These are phyloP conservation scores for Saccharomycopsis lassenensis DNA, from an alignment of 805 yeast species.

Conservation along the genomic window DNA sequence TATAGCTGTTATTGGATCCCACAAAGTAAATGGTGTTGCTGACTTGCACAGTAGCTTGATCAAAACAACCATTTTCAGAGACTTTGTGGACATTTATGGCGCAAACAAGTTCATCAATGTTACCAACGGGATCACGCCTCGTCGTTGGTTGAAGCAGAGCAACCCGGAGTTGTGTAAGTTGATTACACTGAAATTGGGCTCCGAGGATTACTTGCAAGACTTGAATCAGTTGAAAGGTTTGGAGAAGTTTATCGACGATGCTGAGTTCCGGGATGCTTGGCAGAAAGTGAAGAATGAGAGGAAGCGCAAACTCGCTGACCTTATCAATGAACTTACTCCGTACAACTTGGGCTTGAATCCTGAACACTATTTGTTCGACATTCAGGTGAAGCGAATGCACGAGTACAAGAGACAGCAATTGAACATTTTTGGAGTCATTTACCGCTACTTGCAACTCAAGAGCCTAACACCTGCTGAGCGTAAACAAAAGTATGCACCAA, in stretches of 20 bases:
- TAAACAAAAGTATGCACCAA: slow-evolving; percentile 55
- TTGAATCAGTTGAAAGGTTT: slow-evolving; percentile 56
- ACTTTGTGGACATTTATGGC: slow-evolving; percentile 78
- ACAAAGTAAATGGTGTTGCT: slow-evolving; percentile 92
- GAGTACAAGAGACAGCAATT: slow-evolving; percentile 94
- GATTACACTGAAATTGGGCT: slow-evolving; percentile 61
- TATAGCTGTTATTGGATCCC: slow-evolving; percentile 85
- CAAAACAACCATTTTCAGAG: slow-evolving; percentile 80
- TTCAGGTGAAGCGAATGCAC: slow-evolving; percentile 91
- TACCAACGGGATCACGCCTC: slow-evolving; percentile 91
- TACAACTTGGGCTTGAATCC: slow-evolving; percentile 49
- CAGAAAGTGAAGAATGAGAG: slow-evolving; percentile 55
- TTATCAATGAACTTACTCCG: slow-evolving; percentile 55
- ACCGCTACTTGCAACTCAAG: slow-evolving; percentile 72
- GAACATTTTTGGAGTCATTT: slow-evolving; percentile 81
- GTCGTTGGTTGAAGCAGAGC: slow-evolving; percentile 94
- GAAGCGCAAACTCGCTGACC: slow-evolving; percentile 53
- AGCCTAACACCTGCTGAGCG: slow-evolving; percentile 52
- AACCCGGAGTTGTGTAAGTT: slow-evolving; percentile 71
- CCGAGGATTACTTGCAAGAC: slow-evolving; percentile 58
- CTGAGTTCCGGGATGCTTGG: slow-evolving; percentile 61
- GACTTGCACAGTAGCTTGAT: slow-evolving; percentile 88
- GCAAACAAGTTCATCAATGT: slow-evolving; percentile 78
- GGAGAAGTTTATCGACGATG: slow-evolving; percentile 57
- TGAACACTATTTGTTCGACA: slow-evolving; percentile 68